Percentiles rank a stretch among this genome's conserved stretches.
phyloP scores from a whole-genome alignment of 306 rosid species.

The Rosa chinensis region DNA sequence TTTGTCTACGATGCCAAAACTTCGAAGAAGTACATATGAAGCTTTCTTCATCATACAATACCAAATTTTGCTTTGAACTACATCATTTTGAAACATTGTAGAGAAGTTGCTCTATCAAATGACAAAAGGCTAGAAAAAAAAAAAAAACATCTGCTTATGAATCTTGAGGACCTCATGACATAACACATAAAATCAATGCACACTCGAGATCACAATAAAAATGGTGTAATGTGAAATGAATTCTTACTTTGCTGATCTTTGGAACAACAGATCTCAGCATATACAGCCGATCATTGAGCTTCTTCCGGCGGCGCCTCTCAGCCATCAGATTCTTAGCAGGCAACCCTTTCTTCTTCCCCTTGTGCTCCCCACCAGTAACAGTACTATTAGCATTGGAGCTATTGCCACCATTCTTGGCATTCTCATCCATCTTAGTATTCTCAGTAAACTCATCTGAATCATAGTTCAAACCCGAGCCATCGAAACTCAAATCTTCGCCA shows the following conservation, averaged over 20 bases:
- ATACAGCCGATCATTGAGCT: conserved; percentile 91
- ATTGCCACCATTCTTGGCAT: conserved; percentile 43
- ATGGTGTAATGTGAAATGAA: conserved; percentile 3
- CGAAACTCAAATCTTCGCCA: conserved; percentile 52
- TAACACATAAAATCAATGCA: neutral
- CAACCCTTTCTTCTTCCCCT: conserved; percentile 90
- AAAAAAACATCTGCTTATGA: neutral
- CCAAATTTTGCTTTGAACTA: neutral
- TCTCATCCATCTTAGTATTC: conserved; percentile 41
- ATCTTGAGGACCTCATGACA: conserved; percentile 10
- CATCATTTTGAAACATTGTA: neutral
- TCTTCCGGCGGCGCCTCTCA: conserved; percentile 95
- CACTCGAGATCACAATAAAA: neutral
- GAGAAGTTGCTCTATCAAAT: neutral
- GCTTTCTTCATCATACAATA: neutral
- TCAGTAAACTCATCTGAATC: conserved; percentile 76
- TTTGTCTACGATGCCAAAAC: neutral
- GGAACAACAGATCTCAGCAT: conserved; percentile 99
- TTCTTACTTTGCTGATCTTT: conserved; percentile 94
- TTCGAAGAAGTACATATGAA: neutral
- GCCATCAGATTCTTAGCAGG: conserved; percentile 99
- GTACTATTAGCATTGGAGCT: conserved; percentile 50
- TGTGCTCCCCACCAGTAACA: conserved; percentile 51
- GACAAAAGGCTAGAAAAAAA: neutral
- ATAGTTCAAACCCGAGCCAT: conserved; percentile 61